Conservation (phyloP, 1,284 basidiomycete species). For the Fomes fomentarius region DNA sequence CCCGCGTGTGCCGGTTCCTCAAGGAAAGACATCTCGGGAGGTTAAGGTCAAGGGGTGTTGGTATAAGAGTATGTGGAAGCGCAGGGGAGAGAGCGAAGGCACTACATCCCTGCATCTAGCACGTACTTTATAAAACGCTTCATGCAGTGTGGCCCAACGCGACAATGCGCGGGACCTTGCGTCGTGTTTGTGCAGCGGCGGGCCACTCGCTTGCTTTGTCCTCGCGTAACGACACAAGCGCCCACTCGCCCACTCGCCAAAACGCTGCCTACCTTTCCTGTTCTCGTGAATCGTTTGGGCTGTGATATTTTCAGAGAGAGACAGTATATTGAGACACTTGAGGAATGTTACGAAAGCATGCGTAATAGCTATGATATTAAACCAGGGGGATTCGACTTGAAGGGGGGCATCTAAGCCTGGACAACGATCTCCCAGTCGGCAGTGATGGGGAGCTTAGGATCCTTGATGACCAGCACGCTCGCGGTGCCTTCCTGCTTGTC, state of each 20-base stretch:
- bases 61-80: not conserved
- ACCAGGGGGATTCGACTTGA: not conserved
- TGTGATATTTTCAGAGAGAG: not conserved
- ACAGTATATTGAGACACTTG: not conserved
- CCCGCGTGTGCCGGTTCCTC: not conserved
- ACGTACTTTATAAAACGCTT: not conserved
- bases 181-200: constrained; percentile 5
- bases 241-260: not conserved
- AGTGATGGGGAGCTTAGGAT: constrained; percentile 69
- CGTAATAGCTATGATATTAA: not conserved
- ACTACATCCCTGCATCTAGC: not conserved
- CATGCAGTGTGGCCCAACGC: not conserved
- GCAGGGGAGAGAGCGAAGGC: not conserved
- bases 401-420: constrained; percentile 14
- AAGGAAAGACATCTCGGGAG: constrained; percentile 2
- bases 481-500: constrained; percentile 63
- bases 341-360: not conserved
- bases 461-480: constrained; percentile 75
- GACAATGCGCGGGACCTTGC: constrained; percentile 4
- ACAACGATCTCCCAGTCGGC: constrained; percentile 72
- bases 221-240: not conserved
- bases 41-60: not conserved
- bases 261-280: not conserved
- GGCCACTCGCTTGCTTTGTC: constrained; percentile 7
- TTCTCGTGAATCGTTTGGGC: not conserved